These are phyloP conservation scores for Cryptococcus floricola DNA, from an alignment of 1,284 basidiomycete species.

Conservation along the genomic window DNA sequence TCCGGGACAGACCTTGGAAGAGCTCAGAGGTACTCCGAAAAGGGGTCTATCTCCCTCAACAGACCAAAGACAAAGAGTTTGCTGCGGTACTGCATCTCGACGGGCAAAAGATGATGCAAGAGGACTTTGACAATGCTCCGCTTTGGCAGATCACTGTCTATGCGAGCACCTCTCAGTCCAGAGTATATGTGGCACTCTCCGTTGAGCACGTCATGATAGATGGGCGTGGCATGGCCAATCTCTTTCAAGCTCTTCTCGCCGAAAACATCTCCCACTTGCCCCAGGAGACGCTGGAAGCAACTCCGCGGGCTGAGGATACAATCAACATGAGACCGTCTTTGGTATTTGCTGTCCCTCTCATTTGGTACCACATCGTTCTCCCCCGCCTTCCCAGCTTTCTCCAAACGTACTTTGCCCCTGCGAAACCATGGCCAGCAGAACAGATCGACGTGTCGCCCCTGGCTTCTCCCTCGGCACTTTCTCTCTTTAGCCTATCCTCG, in stretches of 20 bases:
- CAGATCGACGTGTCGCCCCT: constrained; percentile 9
- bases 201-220: constrained; percentile 13
- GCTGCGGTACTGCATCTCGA: constrained; percentile 1
- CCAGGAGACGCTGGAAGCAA: constrained; percentile 6
- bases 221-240: constrained; percentile 15
- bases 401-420: constrained; percentile 15
- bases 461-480: constrained; percentile 6
- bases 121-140: neutral
- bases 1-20: constrained; percentile 6
- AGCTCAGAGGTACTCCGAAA: constrained; percentile 10
- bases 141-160: constrained; percentile 13
- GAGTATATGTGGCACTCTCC: constrained; percentile 6
- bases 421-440: constrained; percentile 27
- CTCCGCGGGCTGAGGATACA: constrained; percentile 23
- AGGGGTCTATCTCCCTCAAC: neutral
- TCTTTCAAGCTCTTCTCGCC: constrained; percentile 8
- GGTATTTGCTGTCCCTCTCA: constrained; percentile 13
- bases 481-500: constrained; percentile 13
- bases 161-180: neutral
- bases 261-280: constrained; percentile 14
- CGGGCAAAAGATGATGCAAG: neutral
- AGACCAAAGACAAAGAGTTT: neutral
- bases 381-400: constrained; percentile 31
- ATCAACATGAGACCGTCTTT: constrained; percentile 18
- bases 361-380: constrained; percentile 30